Percentiles rank a stretch among this genome's conserved stretches.
Conservation (phyloP, 129 eudicot species). For the Artemisia tridentata region DNA sequence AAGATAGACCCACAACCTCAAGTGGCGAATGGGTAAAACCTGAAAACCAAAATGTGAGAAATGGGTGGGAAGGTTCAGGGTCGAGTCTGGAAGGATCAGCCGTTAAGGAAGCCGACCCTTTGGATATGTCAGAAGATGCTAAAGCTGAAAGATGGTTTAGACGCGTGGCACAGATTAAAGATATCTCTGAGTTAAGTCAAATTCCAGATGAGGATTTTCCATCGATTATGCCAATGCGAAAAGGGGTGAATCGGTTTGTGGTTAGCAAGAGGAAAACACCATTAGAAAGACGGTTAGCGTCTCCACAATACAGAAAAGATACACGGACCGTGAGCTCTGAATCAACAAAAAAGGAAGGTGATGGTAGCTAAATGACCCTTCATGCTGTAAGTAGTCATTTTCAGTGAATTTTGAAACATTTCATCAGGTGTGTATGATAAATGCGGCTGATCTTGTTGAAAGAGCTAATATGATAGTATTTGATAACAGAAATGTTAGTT, state of each 20-base stretch:
- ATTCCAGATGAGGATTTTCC: slow-evolving; percentile 97
- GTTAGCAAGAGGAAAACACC: slow-evolving; percentile 98
- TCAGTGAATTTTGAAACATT: slow-evolving; percentile 1
- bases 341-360: slow-evolving; percentile 45
- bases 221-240: slow-evolving; percentile 94
- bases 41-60: slow-evolving; percentile 26
- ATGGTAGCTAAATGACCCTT: slow-evolving; percentile 17
- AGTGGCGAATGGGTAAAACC: slow-evolving; percentile 12
- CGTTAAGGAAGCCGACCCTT: slow-evolving; percentile 73
- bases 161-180: slow-evolving; percentile 91
- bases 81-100: slow-evolving; percentile 92
- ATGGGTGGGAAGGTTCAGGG: slow-evolving; percentile 54
- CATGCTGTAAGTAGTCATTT: slow-evolving; percentile 15
- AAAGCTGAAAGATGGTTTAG: slow-evolving; percentile 92
- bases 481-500: neutral
- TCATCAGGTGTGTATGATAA: slow-evolving; percentile 12
- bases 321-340: slow-evolving; percentile 51
- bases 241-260: slow-evolving; percentile 92
- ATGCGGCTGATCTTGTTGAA: neutral
- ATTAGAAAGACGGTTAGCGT: slow-evolving; percentile 72
- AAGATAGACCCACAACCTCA: slow-evolving; percentile 5
- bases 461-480: neutral
- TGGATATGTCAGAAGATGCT: slow-evolving; percentile 99
- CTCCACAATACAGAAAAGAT: slow-evolving; percentile 61
- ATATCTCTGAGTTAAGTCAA: slow-evolving; percentile 83